Conservation (phyloP, 225 moss, liverwort and hornwort species). For the Thuidium tamariscinum region DNA sequence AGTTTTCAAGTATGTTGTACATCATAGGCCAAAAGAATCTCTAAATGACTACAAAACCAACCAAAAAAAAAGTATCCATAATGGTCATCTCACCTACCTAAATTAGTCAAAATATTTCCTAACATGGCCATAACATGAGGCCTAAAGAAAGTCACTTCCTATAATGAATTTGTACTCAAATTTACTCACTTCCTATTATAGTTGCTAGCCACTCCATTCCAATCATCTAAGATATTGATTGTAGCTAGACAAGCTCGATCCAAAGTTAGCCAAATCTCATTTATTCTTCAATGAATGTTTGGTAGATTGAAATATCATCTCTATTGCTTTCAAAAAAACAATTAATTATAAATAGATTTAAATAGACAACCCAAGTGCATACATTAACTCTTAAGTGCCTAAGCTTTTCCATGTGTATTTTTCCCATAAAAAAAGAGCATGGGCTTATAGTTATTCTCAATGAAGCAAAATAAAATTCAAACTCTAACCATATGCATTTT, state of each 20-base stretch:
- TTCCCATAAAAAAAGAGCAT: too few relatives aligned
- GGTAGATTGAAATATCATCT: background rate
- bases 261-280: too few relatives aligned
- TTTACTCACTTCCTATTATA: too few relatives aligned
- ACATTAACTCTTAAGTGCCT: too few relatives aligned
- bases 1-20: background rate
- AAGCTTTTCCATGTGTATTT: too few relatives aligned
- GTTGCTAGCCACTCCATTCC: too few relatives aligned
- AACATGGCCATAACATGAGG: fast-evolving
- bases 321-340: background rate
- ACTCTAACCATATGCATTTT: too few relatives aligned
- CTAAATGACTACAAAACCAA: background rate
- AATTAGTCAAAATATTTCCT: background rate
- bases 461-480: too few relatives aligned
- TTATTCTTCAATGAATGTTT: background rate
- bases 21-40: too few relatives aligned
- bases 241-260: too few relatives aligned
- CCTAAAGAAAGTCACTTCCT: background rate
- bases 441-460: too few relatives aligned
- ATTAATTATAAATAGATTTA: background rate
- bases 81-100: background rate
- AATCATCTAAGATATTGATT: background rate
- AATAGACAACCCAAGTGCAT: background rate
- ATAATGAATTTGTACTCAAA: background rate
- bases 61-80: too few relatives aligned